Base-by-base conservation (phyloP, 2,329 filamentous ascomycete species). In the Teratosphaeriaceae sp. region DNA sequence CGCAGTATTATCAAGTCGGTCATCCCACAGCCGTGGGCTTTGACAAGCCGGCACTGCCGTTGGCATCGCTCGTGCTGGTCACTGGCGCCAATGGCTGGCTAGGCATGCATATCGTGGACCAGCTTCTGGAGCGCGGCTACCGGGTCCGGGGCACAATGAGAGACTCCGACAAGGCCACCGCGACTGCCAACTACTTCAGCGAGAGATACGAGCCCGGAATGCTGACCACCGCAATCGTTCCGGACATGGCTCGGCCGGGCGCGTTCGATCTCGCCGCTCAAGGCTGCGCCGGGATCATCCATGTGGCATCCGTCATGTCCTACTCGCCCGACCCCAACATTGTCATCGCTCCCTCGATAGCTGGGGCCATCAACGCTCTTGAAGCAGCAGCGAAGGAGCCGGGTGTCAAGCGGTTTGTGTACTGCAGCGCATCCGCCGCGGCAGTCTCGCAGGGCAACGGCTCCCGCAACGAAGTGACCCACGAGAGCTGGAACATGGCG, bases 251-350 rank as follows among this genome's bases (percentile, higher is more conserved):
- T 2, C 52, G 55, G 1, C 35, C 58, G 0, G 58, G 61, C 19
- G 65, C 65, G 1, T 68, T 70, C 39, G 60, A 70, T 24, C 49
- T 61, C 15, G 66, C 63, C 3, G 50, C 72, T 35, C 62, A 66
- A 44, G 62, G 65, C 15, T 63, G 64, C 19, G 55, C 63, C 2
- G 70, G 67, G 6, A 61, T 75, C 35, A 57, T 67, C 19, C 72
- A 75, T 50, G 58, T 70, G n/a, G 73, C 73, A 0, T 65, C 67
- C 4, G 60, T 67, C 8, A 45, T 69, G 3, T 59, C 54, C 0
- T 65, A 67, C 27, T 60, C 63, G 20, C 40, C 57, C 0, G 58
- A 74, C 11, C 67, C 71, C 1, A 54, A 70, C 5, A 51, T 61
- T 1, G 66, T 72, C 5, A 70, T 77, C 16, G 59, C 67, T 0